Conservation (phyloP, 139 green algal genomes). For the Asterochloris erici region DNA sequence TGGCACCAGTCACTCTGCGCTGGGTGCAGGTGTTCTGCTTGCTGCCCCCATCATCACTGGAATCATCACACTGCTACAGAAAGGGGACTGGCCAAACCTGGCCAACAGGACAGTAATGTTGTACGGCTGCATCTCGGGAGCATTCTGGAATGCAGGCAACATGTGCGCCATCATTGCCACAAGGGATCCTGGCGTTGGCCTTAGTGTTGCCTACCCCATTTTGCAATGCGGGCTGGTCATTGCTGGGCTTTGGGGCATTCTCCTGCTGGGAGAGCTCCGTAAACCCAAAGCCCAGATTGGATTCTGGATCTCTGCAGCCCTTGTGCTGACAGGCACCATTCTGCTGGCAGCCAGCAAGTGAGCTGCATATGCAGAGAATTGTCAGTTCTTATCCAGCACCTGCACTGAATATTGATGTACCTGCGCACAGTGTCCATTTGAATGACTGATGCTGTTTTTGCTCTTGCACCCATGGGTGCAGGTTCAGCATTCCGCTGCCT, state of each 20-base stretch:
- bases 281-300: background rate
- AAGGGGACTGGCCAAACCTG: conserved; percentile 4
- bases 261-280: conserved; percentile 37
- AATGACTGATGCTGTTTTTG: no score
- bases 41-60: conserved; percentile 24
- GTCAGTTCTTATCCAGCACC: no score
- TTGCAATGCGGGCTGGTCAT: conserved; percentile 48
- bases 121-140: conserved; percentile 29
- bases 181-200: conserved; percentile 19
- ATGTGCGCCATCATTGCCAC: conserved; percentile 35
- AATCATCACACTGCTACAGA: background rate
- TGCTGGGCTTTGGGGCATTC: conserved; percentile 44
- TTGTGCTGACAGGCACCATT: conserved; percentile 19
- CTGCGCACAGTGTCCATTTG: no score
- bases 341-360: conserved; percentile 30
- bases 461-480: no score
- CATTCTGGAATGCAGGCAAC: conserved; percentile 34
- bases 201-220: conserved; percentile 38
- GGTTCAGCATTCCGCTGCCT: no score
- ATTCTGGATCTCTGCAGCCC: conserved; percentile 21
- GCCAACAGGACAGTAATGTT: background rate
- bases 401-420: no score
- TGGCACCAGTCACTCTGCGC: background rate
- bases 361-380: background rate
- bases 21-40: conserved; percentile 22